Base-by-base conservation (phyloP, 176 grass and related monocot species). In the Oropetium thomaeum region DNA sequence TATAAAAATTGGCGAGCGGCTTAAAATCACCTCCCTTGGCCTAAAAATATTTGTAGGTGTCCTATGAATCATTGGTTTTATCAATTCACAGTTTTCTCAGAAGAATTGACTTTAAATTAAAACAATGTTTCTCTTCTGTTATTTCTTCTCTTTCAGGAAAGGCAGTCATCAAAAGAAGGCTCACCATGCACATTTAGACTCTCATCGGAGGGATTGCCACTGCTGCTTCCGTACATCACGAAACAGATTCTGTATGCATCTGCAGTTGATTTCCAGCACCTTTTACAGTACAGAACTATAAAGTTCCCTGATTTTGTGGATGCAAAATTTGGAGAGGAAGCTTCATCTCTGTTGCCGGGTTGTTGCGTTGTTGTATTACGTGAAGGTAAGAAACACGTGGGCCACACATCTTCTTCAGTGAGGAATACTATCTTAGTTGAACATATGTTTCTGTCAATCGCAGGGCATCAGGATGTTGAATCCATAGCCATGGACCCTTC, bases 41-140 rank as follows among this genome's bases (percentile, higher is more conserved):
- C 83, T 98, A 70, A 95, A 98, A 67, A 90, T 98, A 74, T 98
- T 98, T 84, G 96, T 98, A 95, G 83, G 96, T 88, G 34, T 58
- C 33, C 45, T 62, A 54, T 81, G 57, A 43, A 61, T 49, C 9
- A 66, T 5, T 84, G 28, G 23, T 79, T 61, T 72, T 11, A 65
- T 25, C 29, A 10, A 54, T 55, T 55, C 26, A 15, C 65, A 37
- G 5, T 70, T 43, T 41, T 62, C 17, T 22, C 0, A 60, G 29
- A 66, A 67, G 3, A 20, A 44, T 20, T 48, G 26, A 66, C 40
- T 44, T 75, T 51, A 32, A 2, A 11, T 40, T 49, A 57, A 61
- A 42, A 74, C 5, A 41, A 1, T 10, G 20, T 29, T 67, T 29
- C 31, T 31, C 17, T 48, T 63, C 16, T 54, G 20, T 55, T 30